Evolutionary conservation across 2,329 filamentous ascomycete genomes (phyloP), one percentile per base, ranked within the genome.

Genomic region (Arthroderma sp.): DNA sequence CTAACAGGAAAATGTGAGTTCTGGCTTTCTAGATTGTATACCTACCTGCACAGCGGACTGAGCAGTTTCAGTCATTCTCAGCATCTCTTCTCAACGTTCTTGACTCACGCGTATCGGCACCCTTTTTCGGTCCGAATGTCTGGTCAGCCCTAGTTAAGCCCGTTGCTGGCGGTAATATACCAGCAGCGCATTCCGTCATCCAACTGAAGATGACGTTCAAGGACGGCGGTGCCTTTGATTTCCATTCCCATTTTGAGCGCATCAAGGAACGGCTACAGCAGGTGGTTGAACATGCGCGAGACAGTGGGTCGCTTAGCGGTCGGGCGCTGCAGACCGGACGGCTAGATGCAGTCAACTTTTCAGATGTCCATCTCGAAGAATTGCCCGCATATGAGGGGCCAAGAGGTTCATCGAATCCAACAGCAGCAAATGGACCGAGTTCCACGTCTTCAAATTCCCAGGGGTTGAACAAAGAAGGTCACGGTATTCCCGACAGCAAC

Each of bases 191-290:
- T 50, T 74, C 81, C 11, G 78, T 80, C 29, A 71, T 94, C 37
- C 86, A 91, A 56, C 64, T 94, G 53, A 87, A 84, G 60, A 74
- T 95, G 56, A 87, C 82, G 22, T 96, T 96, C 70, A 88, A 87
- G 59, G 88, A 96, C 50, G 89, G 89, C 37, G 89, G 89, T n/a
- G 88, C 88, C 47, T 91, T 83, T 61, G 87, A 94, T 54, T 96
- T 94, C 58, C 82, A 88, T 56, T 76, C 78, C 42, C 77, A 77
- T 43, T 94, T 88, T 58, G 86, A 93, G 56, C 74, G 83, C 45
- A 79, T 95, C 51, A 87, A 86, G 59, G 88, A 94, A 58, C 76
- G 86, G 5, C 68, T 94, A 45, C 75, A 82, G 51, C 86, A 95
- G 56, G 86, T 81, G 5, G 77, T 87, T 33, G 84, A 91, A 45